Conservation (phyloP, 768 basidiomycete genomes). For the Amanita rubescens region DNA sequence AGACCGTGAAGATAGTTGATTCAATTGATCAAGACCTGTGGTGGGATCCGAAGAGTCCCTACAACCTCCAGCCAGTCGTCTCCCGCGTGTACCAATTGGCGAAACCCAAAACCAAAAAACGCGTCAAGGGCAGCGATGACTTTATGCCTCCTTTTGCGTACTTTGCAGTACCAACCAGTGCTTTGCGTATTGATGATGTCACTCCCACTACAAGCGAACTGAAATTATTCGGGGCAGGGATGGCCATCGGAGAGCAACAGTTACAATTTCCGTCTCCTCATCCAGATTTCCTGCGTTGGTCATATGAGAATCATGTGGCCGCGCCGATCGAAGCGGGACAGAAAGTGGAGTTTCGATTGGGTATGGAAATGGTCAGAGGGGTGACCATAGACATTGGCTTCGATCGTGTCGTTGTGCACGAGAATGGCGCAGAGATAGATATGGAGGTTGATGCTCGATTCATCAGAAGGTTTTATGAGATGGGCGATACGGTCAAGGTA, state of each 20-base stretch:
- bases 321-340: not conserved
- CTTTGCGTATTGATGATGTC: not conserved
- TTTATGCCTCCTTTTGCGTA: not conserved
- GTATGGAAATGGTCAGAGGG: not conserved
- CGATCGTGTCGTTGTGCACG: not conserved
- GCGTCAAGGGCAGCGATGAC: no score
- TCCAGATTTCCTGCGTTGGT: not conserved
- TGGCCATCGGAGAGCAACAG: not conserved
- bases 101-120: not conserved
- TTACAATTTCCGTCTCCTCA: no score
- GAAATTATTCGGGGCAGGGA: not conserved
- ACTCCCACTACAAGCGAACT: not conserved
- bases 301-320: not conserved
- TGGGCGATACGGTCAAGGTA: no score
- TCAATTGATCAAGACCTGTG: no score
- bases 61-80: no score
- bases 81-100: not conserved
- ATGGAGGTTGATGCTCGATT: not conserved
- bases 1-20: no score
- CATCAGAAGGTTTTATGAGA: not conserved
- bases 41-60: no score
- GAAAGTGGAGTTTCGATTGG: not conserved
- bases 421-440: not conserved
- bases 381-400: not conserved
- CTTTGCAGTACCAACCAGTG: not conserved